Base-by-base conservation (phyloP, 2,329 filamentous ascomycete species). In the Pyrenophora tritici-repentis region DNA sequence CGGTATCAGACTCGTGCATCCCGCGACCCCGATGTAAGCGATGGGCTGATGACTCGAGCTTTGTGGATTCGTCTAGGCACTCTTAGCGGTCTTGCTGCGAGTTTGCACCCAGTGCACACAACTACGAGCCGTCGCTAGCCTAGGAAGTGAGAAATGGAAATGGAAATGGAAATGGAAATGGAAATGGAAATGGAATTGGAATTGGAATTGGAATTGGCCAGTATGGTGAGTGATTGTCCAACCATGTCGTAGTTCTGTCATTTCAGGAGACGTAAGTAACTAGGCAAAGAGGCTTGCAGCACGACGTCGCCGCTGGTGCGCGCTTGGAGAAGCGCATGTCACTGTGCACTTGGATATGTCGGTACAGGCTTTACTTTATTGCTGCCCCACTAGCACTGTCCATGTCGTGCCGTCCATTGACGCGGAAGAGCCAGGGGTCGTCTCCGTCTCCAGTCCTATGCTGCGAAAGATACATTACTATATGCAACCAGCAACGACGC, bases 1-100 rank as follows among this genome's bases (percentile, higher is more conserved):
- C 56, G 59, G 59, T 49, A 53, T 50, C 50, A 45, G 51, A 53
- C 31, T 45, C 34, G 37, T 50, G 32, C 33, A 46, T 50, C 51
- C 50, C 58, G 52, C 49, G 43, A 32, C 55, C 55, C 47, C 51
- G 51, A 51, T 34, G 31, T 53, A 46, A 53, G 46, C 47, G 47
- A 50, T 31, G 39, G 40, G 37, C 17, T 33, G 44, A 24, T 50
- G 48, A 43, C 36, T 56, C 35, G 31, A 34, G 31, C 29, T 10
- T 10, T 16, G 37, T 40, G 37, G 20, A 40, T 20, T 37, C 35
- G 16, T 40, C 14, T 17, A 29, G 36, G 12, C 20, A 32, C 24
- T 24, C 13, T 47, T 18, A 33, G 34, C 18, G 8, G 34, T 36
- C 16, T 18, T 17, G 34, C 34, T 18, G 34, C 34, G 34, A 29